phyloP scores from a whole-genome alignment of 2,329 filamentous ascomycete genomes.

The Fusarium chuoi region DNA sequence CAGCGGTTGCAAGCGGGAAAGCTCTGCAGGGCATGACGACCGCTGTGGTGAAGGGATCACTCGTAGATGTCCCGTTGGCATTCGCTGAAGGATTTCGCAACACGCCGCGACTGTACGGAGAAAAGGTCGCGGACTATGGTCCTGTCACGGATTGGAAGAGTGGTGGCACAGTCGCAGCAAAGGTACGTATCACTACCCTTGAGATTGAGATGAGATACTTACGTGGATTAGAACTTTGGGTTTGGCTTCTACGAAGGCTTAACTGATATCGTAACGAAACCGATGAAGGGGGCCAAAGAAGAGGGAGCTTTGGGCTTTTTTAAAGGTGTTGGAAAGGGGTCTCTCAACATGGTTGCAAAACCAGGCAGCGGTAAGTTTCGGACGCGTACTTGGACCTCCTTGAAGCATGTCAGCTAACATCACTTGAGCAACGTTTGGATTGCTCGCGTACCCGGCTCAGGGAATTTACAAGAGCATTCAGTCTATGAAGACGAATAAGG shows the following conservation, averaged over 20 bases:
- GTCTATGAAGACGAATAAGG: neutral
- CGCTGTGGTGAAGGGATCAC: neutral
- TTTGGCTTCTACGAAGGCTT: neutral
- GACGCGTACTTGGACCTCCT: rapidly evolving
- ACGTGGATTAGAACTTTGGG: neutral
- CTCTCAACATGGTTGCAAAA: neutral
- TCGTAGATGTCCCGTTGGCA: neutral
- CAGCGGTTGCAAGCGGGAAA: neutral
- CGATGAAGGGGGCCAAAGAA: neutral
- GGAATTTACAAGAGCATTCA: neutral
- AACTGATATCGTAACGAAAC: neutral
- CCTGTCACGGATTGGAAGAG: neutral
- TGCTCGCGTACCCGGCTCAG: neutral
- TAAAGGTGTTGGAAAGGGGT: neutral
- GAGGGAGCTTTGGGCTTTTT: neutral
- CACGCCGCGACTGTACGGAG: neutral
- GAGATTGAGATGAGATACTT: too few relatives aligned
- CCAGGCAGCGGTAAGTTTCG: neutral
- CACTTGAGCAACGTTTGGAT: neutral
- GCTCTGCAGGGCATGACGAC: neutral
- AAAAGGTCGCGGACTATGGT: neutral
- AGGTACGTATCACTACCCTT: neutral
- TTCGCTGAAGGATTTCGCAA: neutral
- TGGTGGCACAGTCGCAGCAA: neutral
- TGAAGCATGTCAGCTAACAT: rapidly evolving